Evolutionary conservation across 1,139 yeast species (phyloP).

Genomic region (Taiozyma sp.): DNA sequence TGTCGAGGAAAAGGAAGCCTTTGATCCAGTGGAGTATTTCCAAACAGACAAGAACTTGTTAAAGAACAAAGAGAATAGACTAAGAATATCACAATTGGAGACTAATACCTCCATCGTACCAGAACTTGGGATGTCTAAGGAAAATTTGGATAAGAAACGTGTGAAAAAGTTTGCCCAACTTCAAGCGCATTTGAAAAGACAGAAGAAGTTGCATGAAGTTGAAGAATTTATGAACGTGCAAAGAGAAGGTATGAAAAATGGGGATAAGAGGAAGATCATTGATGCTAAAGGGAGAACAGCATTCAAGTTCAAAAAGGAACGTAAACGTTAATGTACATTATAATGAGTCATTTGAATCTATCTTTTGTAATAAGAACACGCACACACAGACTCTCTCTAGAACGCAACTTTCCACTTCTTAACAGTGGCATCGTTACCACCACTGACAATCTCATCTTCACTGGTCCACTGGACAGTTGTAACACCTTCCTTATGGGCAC

Average conservation of each 20-base stretch:
- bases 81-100: slow-evolving; percentile 54
- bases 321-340: slow-evolving; percentile 49
- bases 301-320: slow-evolving; percentile 84
- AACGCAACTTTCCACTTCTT: slow-evolving; percentile 59
- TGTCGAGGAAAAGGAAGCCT: slow-evolving; percentile 46
- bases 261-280: slow-evolving; percentile 71
- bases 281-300: slow-evolving; percentile 58
- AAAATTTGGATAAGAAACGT: slow-evolving; percentile 46
- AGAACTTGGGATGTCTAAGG: slow-evolving; percentile 30
- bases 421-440: slow-evolving; percentile 79
- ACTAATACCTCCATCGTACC: slow-evolving; percentile 29
- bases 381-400: background rate
- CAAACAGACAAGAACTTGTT: slow-evolving; percentile 64
- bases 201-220: slow-evolving; percentile 57
- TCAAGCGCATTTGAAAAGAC: slow-evolving; percentile 60
- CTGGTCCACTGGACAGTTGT: slow-evolving; percentile 65
- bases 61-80: slow-evolving; percentile 64
- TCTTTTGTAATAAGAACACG: background rate
- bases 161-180: slow-evolving; percentile 50
- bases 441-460: slow-evolving; percentile 47
- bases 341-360: background rate
- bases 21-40: slow-evolving; percentile 61
- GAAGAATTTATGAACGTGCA: slow-evolving; percentile 71
- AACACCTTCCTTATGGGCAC: slow-evolving; percentile 89
- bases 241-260: slow-evolving; percentile 85